Evolutionary conservation across 768 basidiomycete species (phyloP), one percentile per base, ranked within the genome.

Genomic region (Rhodotorula kratochvilovae): DNA sequence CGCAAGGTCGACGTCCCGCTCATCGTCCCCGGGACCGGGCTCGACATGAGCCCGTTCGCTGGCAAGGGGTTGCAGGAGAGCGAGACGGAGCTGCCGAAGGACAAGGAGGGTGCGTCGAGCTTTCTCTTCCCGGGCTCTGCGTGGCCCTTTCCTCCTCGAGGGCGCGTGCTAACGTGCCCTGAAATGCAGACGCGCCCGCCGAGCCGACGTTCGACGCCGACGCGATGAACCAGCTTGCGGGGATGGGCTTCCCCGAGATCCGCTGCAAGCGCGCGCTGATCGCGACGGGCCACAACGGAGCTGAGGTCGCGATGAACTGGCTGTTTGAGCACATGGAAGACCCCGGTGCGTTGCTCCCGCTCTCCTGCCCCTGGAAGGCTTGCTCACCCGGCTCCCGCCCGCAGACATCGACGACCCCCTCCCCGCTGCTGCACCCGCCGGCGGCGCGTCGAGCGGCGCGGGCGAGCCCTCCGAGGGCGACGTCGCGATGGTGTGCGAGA

Each of bases 271-370:
- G 92, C 75, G 96, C 94, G 0, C 80, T 98, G 11, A 83, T 95
- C 17, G 92, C 92, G 0, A 98, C 93, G 0, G 91, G 92, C 0
- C 81, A 83, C 76, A 88, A 88, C 75, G 82, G 80, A 25, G 82
- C 89, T 0, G 90, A 93, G 71, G 85, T 83, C 0, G 96, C 96
- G 1, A 95, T 95, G 92, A 88, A 92, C 68, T 99, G 95, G 95
- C 80, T 99, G 53, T 95, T 98, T 78, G 84, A 80, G 55, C 95
- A 97, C 79, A 91, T 94, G 90, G 94, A 97, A 1, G 95, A 98
- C 80, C 84, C 91, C 21, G 91, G 92, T 91, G 25, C 67, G 81
- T 68, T 56, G 15, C 83, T 74, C 19, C 1, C 7, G 25, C 15
- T 21, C 45, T 36, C 7, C 42, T 19, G 45, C 57, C 48, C 17